phyloP scores from a whole-genome alignment of 257 asterid species.

The Eucommia ulmoides region DNA sequence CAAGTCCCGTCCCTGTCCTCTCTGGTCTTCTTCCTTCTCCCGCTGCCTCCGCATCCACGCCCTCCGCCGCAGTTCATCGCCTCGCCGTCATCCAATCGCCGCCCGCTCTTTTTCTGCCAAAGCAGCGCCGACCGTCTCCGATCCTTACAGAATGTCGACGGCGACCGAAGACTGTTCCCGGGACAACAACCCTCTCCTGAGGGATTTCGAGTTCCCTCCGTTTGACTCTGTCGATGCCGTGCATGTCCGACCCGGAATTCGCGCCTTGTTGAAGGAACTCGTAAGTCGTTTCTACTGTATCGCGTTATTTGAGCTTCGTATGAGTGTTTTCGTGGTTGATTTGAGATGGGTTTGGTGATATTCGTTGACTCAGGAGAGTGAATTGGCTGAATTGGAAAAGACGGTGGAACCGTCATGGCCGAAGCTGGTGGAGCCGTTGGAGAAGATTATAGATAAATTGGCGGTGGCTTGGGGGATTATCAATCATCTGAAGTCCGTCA shows the following conservation, averaged over 20 bases:
- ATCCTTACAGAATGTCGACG: slow-evolving; percentile 4
- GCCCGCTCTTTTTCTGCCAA: slow-evolving; percentile 34
- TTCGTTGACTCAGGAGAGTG: slow-evolving; percentile 47
- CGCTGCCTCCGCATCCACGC: slow-evolving; percentile 34
- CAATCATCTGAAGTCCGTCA: slow-evolving; percentile 86
- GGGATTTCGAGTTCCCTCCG: slow-evolving; percentile 81
- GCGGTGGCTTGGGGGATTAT: slow-evolving; percentile 89
- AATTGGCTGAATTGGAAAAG: slow-evolving; percentile 71
- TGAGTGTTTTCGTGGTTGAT: neutral
- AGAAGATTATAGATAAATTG: slow-evolving; percentile 60
- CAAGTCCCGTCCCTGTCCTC: slow-evolving; percentile 60
- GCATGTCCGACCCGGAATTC: slow-evolving; percentile 91
- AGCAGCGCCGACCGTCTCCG: slow-evolving; percentile 13
- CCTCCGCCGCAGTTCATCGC: slow-evolving; percentile 18
- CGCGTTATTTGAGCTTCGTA: neutral
- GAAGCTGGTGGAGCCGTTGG: slow-evolving; percentile 95
- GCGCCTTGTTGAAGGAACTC: slow-evolving; percentile 54
- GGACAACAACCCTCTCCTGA: slow-evolving; percentile 49
- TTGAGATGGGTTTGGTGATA: slow-evolving; percentile 2
- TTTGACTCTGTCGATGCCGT: slow-evolving; percentile 58
- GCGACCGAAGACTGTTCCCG: slow-evolving; percentile 20
- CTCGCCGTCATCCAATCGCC: slow-evolving; percentile 11
- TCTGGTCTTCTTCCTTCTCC: slow-evolving; percentile 52
- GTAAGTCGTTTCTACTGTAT: slow-evolving; percentile 20
- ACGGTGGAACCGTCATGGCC: slow-evolving; percentile 93